Percentiles rank a stretch among this genome's conserved stretches.
These are phyloP conservation scores for Aspergillus niger DNA, from an alignment of 2,329 filamentous ascomycete genomes.

Conservation along the genomic window DNA sequence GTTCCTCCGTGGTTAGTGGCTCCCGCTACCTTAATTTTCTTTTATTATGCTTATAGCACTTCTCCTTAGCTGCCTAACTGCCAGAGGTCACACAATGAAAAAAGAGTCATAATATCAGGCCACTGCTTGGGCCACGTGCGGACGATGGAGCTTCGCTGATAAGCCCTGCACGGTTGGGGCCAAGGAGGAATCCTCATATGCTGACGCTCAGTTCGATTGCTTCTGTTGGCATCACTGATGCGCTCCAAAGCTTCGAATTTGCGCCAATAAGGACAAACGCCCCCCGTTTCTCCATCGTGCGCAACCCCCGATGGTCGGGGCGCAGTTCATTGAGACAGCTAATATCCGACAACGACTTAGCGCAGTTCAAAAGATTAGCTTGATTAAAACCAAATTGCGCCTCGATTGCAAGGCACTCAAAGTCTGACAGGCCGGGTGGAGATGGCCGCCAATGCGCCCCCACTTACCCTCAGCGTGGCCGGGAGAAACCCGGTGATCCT, in stretches of 20 bases:
- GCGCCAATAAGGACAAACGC: background rate
- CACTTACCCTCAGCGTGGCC: background rate
- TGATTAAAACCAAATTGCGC: background rate
- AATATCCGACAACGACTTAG: slow-evolving; percentile 1
- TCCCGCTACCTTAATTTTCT: background rate
- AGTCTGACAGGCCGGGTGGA: slow-evolving; percentile 3
- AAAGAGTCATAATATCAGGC: background rate
- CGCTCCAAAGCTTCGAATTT: background rate
- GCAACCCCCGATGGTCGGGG: background rate
- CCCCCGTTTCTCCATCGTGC: background rate
- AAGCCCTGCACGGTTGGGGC: slow-evolving; percentile 4
- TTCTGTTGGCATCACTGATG: background rate
- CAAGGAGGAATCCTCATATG: background rate
- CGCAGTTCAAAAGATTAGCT: background rate
- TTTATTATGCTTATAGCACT: background rate
- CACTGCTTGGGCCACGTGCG: slow-evolving; percentile 1
- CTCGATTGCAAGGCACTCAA: background rate
- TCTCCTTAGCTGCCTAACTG: background rate
- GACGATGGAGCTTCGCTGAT: background rate
- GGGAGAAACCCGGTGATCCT: background rate
- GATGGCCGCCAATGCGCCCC: slow-evolving; percentile 5
- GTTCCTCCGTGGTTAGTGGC: background rate
- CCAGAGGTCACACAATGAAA: background rate
- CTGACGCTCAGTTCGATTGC: background rate
- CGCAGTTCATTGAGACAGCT: background rate